These are phyloP conservation scores for Cyclotella kingstonii DNA, from an alignment of 108 stramenopile genomes.

Conservation along the genomic window DNA sequence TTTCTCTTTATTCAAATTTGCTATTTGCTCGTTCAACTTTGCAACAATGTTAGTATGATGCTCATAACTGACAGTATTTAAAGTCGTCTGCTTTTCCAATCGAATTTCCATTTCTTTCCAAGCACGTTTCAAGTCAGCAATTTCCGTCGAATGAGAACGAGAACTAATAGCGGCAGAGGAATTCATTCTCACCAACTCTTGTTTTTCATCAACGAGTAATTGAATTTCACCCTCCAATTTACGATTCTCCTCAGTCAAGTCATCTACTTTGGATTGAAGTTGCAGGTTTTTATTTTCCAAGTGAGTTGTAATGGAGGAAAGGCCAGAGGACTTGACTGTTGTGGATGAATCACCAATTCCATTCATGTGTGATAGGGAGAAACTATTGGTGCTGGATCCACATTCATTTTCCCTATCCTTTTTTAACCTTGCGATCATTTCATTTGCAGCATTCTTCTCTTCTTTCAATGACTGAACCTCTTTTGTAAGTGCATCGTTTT, in stretches of 20 bases:
- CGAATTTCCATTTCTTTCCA: conserved; percentile 19
- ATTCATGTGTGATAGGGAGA: background rate
- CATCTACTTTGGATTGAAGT: conserved; percentile 5
- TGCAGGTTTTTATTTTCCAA: conserved; percentile 11
- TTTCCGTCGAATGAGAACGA: background rate
- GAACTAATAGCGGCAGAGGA: background rate
- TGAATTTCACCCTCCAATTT: conserved; percentile 34
- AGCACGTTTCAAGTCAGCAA: background rate
- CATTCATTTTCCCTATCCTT: background rate
- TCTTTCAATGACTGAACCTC: conserved; percentile 19
- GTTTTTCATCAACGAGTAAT: conserved; percentile 33
- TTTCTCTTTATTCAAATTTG: too few species aligned
- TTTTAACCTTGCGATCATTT: conserved; percentile 34
- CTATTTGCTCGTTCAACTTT: too few species aligned
- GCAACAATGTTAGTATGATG: too few species aligned
- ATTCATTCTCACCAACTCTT: conserved; percentile 1
- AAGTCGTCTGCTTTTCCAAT: too few species aligned
- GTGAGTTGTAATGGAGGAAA: background rate
- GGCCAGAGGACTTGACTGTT: background rate
- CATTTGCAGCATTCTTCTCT: conserved; percentile 34
- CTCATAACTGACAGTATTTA: too few species aligned
- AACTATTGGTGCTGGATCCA: background rate
- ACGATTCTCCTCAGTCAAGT: conserved; percentile 37
- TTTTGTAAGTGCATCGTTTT: conserved; percentile 24
- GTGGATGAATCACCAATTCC: background rate